Conservation (phyloP, 129 eudicot genomes). For the Escallonia rubra region DNA sequence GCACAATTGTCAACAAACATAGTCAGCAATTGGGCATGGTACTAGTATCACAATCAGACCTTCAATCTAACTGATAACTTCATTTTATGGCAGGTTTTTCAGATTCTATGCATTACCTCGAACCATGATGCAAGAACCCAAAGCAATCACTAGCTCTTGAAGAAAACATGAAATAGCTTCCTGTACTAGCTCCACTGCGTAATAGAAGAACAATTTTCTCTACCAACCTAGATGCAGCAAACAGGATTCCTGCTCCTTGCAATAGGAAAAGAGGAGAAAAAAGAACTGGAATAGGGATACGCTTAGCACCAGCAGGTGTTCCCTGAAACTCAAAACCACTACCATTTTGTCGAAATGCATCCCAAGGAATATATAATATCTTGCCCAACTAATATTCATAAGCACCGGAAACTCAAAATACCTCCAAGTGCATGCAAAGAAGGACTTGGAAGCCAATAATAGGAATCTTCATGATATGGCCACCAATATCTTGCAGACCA, state of each 20-base stretch:
- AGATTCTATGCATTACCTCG: conserved; percentile 44
- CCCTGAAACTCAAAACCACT: conserved; percentile 51
- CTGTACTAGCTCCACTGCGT: conserved; percentile 49
- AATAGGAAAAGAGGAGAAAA: conserved; percentile 76
- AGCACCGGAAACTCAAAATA: conserved; percentile 20
- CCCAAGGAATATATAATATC: not conserved
- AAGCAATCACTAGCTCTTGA: conserved; percentile 64
- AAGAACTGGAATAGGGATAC: conserved; percentile 57
- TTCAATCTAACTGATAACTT: not conserved
- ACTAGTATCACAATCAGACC: not conserved
- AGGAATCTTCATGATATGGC: conserved; percentile 89
- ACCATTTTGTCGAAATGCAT: not conserved
- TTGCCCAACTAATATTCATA: conserved; percentile 7
- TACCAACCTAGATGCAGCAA: conserved; percentile 63
- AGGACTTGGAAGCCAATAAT: conserved; percentile 76
- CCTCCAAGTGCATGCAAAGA: conserved; percentile 91
- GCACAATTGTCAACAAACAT: conserved; percentile 4
- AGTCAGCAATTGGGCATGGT: not conserved
- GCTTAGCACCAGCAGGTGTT: conserved; percentile 60
- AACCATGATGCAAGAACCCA: conserved; percentile 82
- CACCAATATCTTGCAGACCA: conserved; percentile 80
- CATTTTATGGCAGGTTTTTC: too few relatives aligned
- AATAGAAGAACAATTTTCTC: conserved; percentile 69
- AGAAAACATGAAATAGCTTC: conserved; percentile 55
- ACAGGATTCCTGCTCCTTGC: conserved; percentile 82